Base-by-base conservation (phyloP, 2,329 filamentous ascomycete species). In the Alternaria dauci region DNA sequence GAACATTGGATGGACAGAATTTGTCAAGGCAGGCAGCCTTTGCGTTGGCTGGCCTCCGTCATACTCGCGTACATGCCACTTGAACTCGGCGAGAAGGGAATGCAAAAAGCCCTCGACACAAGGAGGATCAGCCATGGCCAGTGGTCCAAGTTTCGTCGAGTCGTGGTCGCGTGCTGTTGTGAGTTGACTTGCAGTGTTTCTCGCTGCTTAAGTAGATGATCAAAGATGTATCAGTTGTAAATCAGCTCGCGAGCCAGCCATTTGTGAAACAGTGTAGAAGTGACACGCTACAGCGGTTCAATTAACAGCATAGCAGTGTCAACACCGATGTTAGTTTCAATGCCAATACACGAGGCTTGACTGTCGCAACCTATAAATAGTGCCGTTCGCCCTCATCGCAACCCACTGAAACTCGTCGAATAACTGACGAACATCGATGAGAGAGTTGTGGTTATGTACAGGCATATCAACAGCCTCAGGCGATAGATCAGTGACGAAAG, bases 1-100 rank as follows among this genome's bases (percentile, higher is more conserved):
- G 43, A 72, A 68, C 28, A 70, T 61, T 1, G 67, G 65, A 8
- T 63, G 60, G 4, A 73, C 57, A 0, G 51, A 30, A 32, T 71
- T 71, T 3, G 20, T 32, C 14, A 73, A 46, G 8, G 48, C 55
- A 1, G 55, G 48, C 2, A 23, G 38, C 8, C 38, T 41, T 41
- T 41, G 38, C 11, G 38, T 41, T 23, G 38, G 38, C 5, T 41
- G 38, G 18, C 12, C 0, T n/a, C 38, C 18, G 9, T 41, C 8
- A 23, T 41, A 52, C 28, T 61, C 36, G 20, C 26, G 18, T 12
- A 41, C 38, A 41, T 41, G 38, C 38, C 38, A 41, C 3, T 12
- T 41, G 18, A 41, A 41, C 4, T 23, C 38, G 12, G 2, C 9
- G 11, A 41, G 18, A 41, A 41, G 18, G 4, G 9, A 18, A 23